Evolutionary conservation across 176 grass and related monocot genomes (phyloP).

Genomic region (Phoenix roebelenii): DNA sequence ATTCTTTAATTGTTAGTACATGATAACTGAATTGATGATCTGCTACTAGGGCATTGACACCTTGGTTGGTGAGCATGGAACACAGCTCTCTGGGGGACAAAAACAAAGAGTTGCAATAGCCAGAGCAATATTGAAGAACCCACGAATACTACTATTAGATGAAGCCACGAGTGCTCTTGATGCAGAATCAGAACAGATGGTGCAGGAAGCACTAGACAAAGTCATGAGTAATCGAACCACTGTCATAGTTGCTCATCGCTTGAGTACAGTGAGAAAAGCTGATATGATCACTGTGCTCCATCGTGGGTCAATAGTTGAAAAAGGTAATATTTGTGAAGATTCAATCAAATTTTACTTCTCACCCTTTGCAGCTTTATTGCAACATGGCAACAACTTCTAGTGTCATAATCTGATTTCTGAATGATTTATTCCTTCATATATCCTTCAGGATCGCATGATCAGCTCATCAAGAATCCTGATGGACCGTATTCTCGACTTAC

Average conservation of each 20-base stretch:
- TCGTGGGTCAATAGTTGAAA: slow-evolving; percentile 74
- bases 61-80: slow-evolving; percentile 79
- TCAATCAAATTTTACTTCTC: background rate
- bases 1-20: slow-evolving; percentile 19
- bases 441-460: slow-evolving; percentile 50
- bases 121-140: slow-evolving; percentile 76
- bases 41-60: slow-evolving; percentile 60
- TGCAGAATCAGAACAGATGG: slow-evolving; percentile 67
- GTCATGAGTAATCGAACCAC: slow-evolving; percentile 78
- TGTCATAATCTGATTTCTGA: slow-evolving; percentile 1
- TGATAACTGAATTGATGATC: background rate
- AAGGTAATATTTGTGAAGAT: slow-evolving; percentile 36
- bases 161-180: slow-evolving; percentile 90
- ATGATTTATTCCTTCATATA: slow-evolving; percentile 14
- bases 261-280: slow-evolving; percentile 73
- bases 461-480: slow-evolving; percentile 52
- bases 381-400: background rate
- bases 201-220: slow-evolving; percentile 81
- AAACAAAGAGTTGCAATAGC: slow-evolving; percentile 89
- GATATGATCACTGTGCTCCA: slow-evolving; percentile 72
- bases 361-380: too few species aligned
- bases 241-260: slow-evolving; percentile 69
- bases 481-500: slow-evolving; percentile 69
- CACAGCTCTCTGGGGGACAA: slow-evolving; percentile 75
- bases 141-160: slow-evolving; percentile 75